phyloP scores from a whole-genome alignment of 495 filamentous ascomycete species.

The Penicillium canescens region DNA sequence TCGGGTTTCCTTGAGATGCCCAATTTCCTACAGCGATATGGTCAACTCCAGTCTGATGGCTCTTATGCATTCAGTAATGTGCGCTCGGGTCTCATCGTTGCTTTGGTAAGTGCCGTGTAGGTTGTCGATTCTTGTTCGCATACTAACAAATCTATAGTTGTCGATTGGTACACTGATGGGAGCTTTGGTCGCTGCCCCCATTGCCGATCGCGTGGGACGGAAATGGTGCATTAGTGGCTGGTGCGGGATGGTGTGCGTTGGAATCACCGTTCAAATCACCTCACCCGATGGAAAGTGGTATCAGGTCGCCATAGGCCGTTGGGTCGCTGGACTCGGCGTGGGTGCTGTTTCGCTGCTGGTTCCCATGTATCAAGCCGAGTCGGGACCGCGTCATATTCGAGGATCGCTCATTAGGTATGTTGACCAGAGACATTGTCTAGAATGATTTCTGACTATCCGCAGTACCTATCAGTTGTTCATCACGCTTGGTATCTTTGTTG shows the following conservation, averaged over 20 bases:
- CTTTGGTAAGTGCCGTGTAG: constrained; percentile 21
- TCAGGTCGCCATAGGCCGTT: constrained; percentile 51
- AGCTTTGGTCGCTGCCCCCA: constrained; percentile 56
- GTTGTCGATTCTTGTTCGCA: not conserved
- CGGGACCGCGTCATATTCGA: constrained; percentile 61
- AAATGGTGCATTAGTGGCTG: constrained; percentile 54
- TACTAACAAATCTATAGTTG: constrained; percentile 28
- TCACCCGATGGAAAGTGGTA: constrained; percentile 52
- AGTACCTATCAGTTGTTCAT: constrained; percentile 80
- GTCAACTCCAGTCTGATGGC: constrained; percentile 16
- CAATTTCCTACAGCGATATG: constrained; percentile 44
- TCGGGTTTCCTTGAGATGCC: constrained; percentile 58
- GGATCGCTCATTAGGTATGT: constrained; percentile 60
- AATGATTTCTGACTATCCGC: not conserved
- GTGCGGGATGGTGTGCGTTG: constrained; percentile 59
- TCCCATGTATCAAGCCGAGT: constrained; percentile 73
- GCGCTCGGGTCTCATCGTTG: constrained; percentile 51
- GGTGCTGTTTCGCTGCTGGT: constrained; percentile 66
- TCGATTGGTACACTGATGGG: constrained; percentile 68
- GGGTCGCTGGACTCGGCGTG: constrained; percentile 65
- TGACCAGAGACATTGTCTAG: not conserved
- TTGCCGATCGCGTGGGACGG: constrained; percentile 53
- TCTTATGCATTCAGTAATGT: constrained; percentile 45
- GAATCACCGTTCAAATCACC: constrained; percentile 65
- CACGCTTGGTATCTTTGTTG: constrained; percentile 78